Base-by-base conservation (phyloP, 768 basidiomycete genomes). In the Agrocybe praecox region DNA sequence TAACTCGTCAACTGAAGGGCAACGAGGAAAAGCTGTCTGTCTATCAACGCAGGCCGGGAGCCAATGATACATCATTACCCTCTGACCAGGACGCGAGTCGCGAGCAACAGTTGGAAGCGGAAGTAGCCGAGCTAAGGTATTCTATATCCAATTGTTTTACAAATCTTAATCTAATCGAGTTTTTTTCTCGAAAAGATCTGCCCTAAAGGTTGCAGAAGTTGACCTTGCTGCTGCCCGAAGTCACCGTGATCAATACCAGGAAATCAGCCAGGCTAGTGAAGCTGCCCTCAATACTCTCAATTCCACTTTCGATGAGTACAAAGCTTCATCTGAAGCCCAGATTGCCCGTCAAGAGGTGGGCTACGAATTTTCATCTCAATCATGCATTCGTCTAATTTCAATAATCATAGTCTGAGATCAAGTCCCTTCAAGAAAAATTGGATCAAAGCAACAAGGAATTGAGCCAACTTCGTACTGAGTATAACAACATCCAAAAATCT, bases 1-100 rank as follows among this genome's bases (percentile, higher is more conserved):
- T 92, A 29, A 72, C 70, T 18, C 78, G 74, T 32, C 87, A 90
- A 59, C 69, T 92, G 6, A 85, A 90, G 59, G 90, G 90, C 26
- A 87, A 86, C 54, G 83, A 87, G 46, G 93, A 94, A 77, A 95
- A 94, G 71, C 80, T 95, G 23, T 79, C 92, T 1, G 90, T 95
- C 2, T 96, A 93, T 63, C 93, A 95, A 66, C 84, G 91, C 34
- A 79, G 90, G 48, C 66, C 81, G 8, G 68, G 79, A 7, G 65
- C 72, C 4, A 64, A 67, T 6, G 72, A 74, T 19, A 52, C 71
- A 11, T 61, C 72, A 52, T 69, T 75, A 44, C 64, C 61, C 15
- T 66, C 68, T 22, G 77, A 82, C 59, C 74, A 79, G 52, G 79
- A 81, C 59, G 57, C 86, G 59, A 80, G 79, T 59, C 81, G 79